Evolutionary conservation across 2,329 filamentous ascomycete genomes (phyloP).

Genomic region (Teratosphaeria viscida): DNA sequence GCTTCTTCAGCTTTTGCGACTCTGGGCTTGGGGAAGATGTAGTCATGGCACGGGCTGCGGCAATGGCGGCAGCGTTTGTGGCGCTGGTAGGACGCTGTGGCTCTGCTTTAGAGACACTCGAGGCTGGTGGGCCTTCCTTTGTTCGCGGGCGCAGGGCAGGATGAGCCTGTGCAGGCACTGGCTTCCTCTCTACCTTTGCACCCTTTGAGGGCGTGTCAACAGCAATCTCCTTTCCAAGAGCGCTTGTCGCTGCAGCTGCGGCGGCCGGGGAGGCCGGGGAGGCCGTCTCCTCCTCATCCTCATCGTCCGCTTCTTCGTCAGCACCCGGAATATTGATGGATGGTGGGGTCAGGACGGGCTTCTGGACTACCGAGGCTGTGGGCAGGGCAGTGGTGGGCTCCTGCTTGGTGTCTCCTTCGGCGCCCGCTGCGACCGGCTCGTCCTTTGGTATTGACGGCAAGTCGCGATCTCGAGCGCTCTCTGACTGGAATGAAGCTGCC

Average conservation of each 20-base stretch:
- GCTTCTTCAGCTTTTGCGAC: slow-evolving; percentile 29
- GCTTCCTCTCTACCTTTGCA: slow-evolving; percentile 22
- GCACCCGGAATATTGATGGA: slow-evolving; percentile 3
- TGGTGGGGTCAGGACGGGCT: slow-evolving; percentile 2
- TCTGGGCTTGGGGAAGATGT: slow-evolving; percentile 19
- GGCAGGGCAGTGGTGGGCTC: slow-evolving; percentile 2
- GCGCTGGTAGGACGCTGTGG: slow-evolving; percentile 4
- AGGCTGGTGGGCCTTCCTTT: neutral
- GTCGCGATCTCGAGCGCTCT: slow-evolving; percentile 16
- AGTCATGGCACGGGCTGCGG: slow-evolving; percentile 22
- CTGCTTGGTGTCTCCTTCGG: neutral
- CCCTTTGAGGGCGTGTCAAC: slow-evolving; percentile 8
- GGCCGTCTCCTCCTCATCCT: slow-evolving; percentile 4
- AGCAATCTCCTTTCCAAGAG: slow-evolving; percentile 15
- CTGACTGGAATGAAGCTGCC: slow-evolving; percentile 5
- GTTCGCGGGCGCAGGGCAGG: slow-evolving; percentile 30
- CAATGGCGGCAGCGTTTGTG: slow-evolving; percentile 18
- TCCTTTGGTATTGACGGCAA: slow-evolving; percentile 32
- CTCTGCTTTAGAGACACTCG: neutral
- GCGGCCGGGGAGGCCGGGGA: neutral
- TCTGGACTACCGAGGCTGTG: neutral
- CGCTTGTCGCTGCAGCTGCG: neutral
- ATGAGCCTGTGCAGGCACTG: slow-evolving; percentile 28
- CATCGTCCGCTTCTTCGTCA: slow-evolving; percentile 3
- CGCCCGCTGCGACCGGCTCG: neutral